Evolutionary conservation across 495 filamentous ascomycete genomes (phyloP).

Genomic region (Aspergillus sparsus): DNA sequence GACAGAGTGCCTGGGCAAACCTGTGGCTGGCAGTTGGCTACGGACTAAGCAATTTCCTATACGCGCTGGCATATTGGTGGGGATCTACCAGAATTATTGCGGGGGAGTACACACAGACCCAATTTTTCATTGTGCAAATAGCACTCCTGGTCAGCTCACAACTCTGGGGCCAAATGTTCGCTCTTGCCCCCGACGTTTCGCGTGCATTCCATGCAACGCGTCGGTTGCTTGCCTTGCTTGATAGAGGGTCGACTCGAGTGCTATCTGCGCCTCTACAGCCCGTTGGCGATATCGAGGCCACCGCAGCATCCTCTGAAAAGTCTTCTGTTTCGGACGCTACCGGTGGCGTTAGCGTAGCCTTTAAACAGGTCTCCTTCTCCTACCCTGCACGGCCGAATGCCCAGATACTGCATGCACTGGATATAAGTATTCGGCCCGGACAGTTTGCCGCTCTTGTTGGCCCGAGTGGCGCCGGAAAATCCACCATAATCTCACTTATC

Average conservation of each 20-base stretch:
- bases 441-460: constrained; percentile 63
- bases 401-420: constrained; percentile 53
- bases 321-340: constrained; percentile 2
- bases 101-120: constrained; percentile 56
- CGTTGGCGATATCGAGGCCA: constrained; percentile 27
- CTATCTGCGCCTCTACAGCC: constrained; percentile 14
- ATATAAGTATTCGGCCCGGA: constrained; percentile 54
- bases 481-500: constrained; percentile 58
- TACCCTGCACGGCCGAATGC: constrained; percentile 60
- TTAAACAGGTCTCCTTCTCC: constrained; percentile 52
- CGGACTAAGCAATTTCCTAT: constrained; percentile 53
- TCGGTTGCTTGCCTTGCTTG: constrained; percentile 38
- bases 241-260: constrained; percentile 34
- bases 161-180: constrained; percentile 66
- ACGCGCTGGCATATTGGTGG: constrained; percentile 71
- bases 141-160: constrained; percentile 61
- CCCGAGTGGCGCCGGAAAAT: constrained; percentile 61
- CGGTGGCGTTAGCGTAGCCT: constrained; percentile 47
- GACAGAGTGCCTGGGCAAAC: constrained; percentile 43
- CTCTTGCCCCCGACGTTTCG: constrained; percentile 62
- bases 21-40: constrained; percentile 43
- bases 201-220: constrained; percentile 46
- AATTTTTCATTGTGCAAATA: constrained; percentile 68
- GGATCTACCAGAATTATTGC: constrained; percentile 57
- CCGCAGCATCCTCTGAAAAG: constrained; percentile 15